These are phyloP conservation scores for Solioccasus polychromus DNA, from an alignment of 768 basidiomycete genomes.

Conservation along the genomic window DNA sequence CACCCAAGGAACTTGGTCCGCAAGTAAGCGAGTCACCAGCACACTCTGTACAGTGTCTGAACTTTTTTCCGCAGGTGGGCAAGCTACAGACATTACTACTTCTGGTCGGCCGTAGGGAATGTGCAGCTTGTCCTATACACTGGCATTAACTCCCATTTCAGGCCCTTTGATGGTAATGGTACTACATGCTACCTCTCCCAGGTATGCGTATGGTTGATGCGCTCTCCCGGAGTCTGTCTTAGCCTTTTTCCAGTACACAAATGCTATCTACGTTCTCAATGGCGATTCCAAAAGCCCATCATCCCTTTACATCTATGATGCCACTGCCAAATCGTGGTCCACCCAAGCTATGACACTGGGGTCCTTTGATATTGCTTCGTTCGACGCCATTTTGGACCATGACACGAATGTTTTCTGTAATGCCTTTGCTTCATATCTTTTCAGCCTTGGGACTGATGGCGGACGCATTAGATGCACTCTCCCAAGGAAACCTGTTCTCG, in stretches of 20 bases:
- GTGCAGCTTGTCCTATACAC: background rate
- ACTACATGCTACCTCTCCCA: constrained; percentile 74
- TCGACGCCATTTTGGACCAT: constrained; percentile 81
- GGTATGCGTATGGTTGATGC: constrained; percentile 32
- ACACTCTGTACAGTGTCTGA: background rate
- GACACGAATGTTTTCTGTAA: constrained; percentile 90
- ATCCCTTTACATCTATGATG: constrained; percentile 79
- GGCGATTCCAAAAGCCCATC: constrained; percentile 70
- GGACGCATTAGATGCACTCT: constrained; percentile 57
- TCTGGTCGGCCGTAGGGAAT: constrained; percentile 71
- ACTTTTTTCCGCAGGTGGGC: constrained; percentile 20
- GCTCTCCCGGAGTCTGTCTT: background rate
- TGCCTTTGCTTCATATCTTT: background rate
- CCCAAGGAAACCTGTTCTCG: constrained; percentile 59
- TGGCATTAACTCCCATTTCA: constrained; percentile 22
- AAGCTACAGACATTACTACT: constrained; percentile 66
- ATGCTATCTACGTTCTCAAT: constrained; percentile 82
- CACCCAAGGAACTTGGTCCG: constrained; percentile 63
- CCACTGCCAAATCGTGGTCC: constrained; percentile 69
- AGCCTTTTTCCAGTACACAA: constrained; percentile 56
- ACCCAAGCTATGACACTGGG: constrained; percentile 59
- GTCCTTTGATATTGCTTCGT: constrained; percentile 60
- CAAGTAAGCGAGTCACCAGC: constrained; percentile 36
- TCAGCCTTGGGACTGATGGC: background rate
- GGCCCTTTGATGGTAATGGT: constrained; percentile 62